Evolutionary conservation across 139 green algal species (phyloP), one percentile per base, ranked within the genome.

Genomic region (Asterochloris erici): DNA sequence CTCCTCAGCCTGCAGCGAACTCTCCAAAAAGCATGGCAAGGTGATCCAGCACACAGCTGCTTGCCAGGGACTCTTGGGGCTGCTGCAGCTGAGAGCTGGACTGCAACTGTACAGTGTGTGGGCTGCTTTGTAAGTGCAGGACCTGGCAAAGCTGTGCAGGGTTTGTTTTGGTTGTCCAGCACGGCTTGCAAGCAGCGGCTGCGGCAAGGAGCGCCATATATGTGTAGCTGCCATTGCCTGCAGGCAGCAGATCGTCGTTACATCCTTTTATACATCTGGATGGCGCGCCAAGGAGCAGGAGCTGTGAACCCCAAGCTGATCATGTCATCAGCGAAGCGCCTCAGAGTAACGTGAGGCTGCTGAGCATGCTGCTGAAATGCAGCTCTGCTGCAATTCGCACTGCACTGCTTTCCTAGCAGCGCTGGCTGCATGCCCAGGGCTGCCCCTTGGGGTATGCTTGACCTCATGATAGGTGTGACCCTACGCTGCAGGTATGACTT

Each of bases 261-360:
- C 79, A 85, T 96, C 68, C 84, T 95, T 68, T 78, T 93, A 14
- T 79, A 90, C 26, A 79, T 95, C 29, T 96, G 91, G 91, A 95
- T 97, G 91, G 84, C 86, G 14, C 88, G 89, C 27, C 74, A 83
- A 29, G 93, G 91, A 6, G 74, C 80, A 6, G 93, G 93, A 11
- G 47, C 94, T 28, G 84, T 96, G 11, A 78, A 88, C 9, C 74
- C 81, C 54, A 94, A 93, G 76, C 79, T 90, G 71, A 91, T 97
- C 70, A 84, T 93, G 13, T 79, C 75, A 12, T 81, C 90, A 68
- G 87, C 89, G 0, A 83, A 86, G 47, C 82, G 92, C 11, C 73
- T 96, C 61, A 78, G 91, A 14, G 84, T 96, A 12, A 93, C 90
- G 92, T 93, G 82, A 90, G 91, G 87, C 19, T 24, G 16, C 24